Base-by-base conservation (phyloP, 306 rosid genomes). In the Crataegus laevigata region DNA sequence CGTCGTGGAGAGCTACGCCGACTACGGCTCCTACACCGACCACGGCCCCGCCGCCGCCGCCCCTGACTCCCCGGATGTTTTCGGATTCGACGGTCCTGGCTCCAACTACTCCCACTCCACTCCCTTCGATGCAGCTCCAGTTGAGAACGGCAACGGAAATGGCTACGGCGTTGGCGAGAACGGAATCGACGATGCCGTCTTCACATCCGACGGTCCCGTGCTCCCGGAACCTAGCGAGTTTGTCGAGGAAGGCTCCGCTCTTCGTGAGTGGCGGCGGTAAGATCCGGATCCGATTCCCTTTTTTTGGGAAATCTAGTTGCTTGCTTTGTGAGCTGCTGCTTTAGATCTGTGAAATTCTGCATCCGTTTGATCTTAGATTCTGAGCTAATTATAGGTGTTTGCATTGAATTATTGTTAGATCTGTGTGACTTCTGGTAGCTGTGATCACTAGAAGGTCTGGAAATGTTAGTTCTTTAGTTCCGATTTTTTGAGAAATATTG, bases 261-360 rank as follows among this genome's bases (percentile, higher is more conserved):
- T 96, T 77, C 97, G 99, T 11, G 98, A 96, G 81, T 96, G 99
- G 99, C 88, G 99, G 81, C 89, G 97, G 99, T 96, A 73, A 90
- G 99, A 55, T 67, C 68, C 84, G 72, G 66, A 78, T 36, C 75
- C n/a, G 71, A 54, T n/a, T 73, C 63, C 15, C 28, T 52, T 29
- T 1, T 69, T 60, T 22, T 28, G 69, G 19, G 68, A 65, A 47
- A 47, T 24, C 11, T 65, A 65, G 55, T 65, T 36, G 22, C 22
- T 43, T 52, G 63, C 72, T 59, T 63, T 79, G 38, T 69, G 69
- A 76, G 65, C 10, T 77, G 14, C 47, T 43, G 14, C 47, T 43
- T 17, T 36, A 34, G 62, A 68, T 50, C 82, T 61, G 60, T 61
- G 77, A 61, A 25, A 61, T 61, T 73, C 15, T 11, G 60, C 45